Evolutionary conservation across 2,329 filamentous ascomycete species (phyloP).

Genomic region (Talaromyces sp.): DNA sequence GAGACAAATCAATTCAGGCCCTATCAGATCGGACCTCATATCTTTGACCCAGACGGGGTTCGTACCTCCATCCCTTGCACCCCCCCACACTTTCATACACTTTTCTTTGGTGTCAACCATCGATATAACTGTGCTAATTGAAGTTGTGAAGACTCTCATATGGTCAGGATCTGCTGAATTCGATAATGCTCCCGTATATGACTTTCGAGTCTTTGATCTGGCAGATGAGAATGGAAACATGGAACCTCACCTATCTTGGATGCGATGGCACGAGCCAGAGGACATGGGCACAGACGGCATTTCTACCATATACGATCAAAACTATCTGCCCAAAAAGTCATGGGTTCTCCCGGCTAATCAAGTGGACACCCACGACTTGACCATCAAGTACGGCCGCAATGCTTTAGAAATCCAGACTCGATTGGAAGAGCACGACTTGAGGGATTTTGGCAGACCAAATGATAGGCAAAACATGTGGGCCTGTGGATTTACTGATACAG

Average conservation of each 20-base stretch:
- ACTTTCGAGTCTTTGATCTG: conserved; percentile 6
- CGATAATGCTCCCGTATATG: conserved; percentile 1
- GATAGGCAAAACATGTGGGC: not conserved
- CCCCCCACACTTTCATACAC: too few species aligned
- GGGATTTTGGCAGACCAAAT: not conserved
- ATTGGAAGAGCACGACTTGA: not conserved
- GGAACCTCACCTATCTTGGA: conserved; percentile 1
- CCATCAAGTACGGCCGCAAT: not conserved
- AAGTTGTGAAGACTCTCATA: conserved; percentile 1
- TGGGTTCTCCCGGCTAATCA: not conserved
- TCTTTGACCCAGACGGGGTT: conserved; percentile 53
- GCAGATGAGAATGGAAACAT: not conserved
- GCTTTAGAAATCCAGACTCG: not conserved
- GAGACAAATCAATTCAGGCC: conserved; percentile 38
- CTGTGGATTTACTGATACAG: not conserved
- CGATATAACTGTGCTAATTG: not conserved
- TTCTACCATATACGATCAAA: not conserved
- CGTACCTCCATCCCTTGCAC: conserved; percentile 8
- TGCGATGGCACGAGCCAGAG: not conserved
- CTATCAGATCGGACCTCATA: conserved; percentile 52
- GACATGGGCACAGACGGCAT: not conserved
- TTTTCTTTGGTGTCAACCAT: not conserved
- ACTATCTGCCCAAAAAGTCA: not conserved
- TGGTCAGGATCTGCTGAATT: conserved; percentile 8
- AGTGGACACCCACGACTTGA: conserved; percentile 1